Percentiles rank a stretch among this genome's conserved stretches.
These are phyloP conservation scores for Calonectria pseudoturangicola DNA, from an alignment of 2,329 filamentous ascomycete genomes.

Conservation along the genomic window DNA sequence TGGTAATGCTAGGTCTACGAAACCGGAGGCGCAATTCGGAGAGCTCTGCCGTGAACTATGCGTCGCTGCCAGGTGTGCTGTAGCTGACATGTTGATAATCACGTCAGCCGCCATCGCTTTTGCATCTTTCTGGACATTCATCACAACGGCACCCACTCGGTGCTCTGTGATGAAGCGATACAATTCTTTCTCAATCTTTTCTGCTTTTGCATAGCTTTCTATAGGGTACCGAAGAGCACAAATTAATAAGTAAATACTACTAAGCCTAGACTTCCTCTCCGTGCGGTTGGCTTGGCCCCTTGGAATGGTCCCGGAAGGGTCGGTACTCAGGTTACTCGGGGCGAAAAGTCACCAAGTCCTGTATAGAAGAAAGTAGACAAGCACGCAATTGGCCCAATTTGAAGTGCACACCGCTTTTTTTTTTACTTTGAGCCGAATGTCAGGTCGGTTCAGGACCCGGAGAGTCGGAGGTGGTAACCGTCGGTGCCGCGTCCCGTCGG, in stretches of 20 bases:
- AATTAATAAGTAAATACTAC: no score
- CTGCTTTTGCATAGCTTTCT: no score
- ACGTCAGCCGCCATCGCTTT: not conserved
- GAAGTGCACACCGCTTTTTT: slow-evolving; percentile 7
- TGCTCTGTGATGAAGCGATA: not conserved
- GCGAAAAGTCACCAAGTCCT: not conserved
- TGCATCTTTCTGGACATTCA: no score
- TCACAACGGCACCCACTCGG: not conserved
- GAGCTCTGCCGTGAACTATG: not conserved
- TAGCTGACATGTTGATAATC: not conserved
- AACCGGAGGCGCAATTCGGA: not conserved
- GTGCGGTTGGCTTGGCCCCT: no score
- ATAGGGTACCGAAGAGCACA: no score
- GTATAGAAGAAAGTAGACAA: not conserved
- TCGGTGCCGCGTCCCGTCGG: not conserved
- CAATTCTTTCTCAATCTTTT: not conserved
- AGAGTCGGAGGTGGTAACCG: not conserved
- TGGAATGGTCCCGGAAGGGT: no score
- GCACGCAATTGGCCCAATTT: not conserved
- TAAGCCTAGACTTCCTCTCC: no score
- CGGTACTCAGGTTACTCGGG: not conserved
- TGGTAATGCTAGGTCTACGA: not conserved
- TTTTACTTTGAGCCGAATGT: not conserved
- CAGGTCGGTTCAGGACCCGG: not conserved
- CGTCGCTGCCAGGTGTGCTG: not conserved